These are phyloP conservation scores for Serendipita sp. DNA, from an alignment of 768 basidiomycete species.

Conservation along the genomic window DNA sequence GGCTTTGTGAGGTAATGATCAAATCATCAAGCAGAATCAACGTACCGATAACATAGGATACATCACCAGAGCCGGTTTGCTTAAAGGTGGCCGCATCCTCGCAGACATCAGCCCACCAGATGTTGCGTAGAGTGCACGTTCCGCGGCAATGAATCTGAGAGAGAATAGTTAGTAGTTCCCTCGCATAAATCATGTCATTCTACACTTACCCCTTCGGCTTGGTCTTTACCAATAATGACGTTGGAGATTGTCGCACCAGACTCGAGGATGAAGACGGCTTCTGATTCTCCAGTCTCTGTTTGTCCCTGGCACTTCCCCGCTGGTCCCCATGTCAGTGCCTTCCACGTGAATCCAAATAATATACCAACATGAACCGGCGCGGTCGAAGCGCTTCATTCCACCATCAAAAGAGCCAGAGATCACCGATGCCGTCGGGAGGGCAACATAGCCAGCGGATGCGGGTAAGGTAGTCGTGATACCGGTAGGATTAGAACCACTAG, in stretches of 20 bases:
- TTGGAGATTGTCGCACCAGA: neutral
- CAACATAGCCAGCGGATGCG: constrained; percentile 9
- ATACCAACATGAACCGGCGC: constrained; percentile 6
- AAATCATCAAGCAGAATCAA: neutral
- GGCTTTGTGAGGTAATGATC: neutral
- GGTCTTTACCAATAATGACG: constrained; percentile 12
- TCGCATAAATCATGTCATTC: neutral
- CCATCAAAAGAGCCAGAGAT: constrained; percentile 10
- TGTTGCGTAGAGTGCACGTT: constrained; percentile 8
- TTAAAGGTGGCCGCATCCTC: constrained; percentile 5
- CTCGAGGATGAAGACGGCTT: constrained; percentile 2
- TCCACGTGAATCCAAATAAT: neutral
- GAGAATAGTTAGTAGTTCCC: neutral
- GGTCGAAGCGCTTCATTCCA: constrained; percentile 12
- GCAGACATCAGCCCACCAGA: constrained; percentile 10
- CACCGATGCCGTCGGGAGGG: constrained; percentile 10
- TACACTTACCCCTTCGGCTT: constrained; percentile 11
- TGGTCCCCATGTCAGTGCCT: neutral
- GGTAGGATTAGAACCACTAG: neutral
- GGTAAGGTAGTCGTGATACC: constrained; percentile 9
- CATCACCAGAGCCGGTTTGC: neutral
- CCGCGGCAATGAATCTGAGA: constrained; percentile 1
- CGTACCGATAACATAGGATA: neutral
- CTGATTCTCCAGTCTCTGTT: constrained; percentile 8
- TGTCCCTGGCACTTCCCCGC: constrained; percentile 8